Percentiles rank a stretch among this genome's conserved stretches.
Conservation (phyloP, 352 stramenopile species). For the Pythium sp. region DNA sequence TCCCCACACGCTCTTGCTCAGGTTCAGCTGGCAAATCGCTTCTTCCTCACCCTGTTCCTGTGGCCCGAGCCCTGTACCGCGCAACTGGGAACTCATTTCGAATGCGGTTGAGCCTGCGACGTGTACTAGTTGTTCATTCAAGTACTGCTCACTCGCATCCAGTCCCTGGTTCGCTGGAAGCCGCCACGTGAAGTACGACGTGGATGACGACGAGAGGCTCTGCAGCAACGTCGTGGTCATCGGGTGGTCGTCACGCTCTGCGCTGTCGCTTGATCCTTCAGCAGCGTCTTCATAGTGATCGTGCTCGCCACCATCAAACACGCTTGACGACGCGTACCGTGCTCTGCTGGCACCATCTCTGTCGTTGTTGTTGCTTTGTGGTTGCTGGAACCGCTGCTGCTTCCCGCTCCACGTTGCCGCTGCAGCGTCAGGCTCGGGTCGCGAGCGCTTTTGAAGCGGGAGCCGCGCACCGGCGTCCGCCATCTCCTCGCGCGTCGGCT, state of each 20-base stretch:
- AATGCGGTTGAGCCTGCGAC: constrained; percentile 20
- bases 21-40: constrained; percentile 13
- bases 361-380: neutral
- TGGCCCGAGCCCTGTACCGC: neutral
- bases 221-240: constrained; percentile 12
- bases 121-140: constrained; percentile 71
- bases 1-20: constrained; percentile 16
- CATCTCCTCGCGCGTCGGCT: constrained; percentile 5
- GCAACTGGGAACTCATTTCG: constrained; percentile 11
- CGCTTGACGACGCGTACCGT: neutral
- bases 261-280: neutral
- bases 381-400: constrained; percentile 5
- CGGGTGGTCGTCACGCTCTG: neutral
- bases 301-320: neutral
- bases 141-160: constrained; percentile 39
- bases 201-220: constrained; percentile 4
- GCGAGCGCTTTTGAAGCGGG: constrained; percentile 1
- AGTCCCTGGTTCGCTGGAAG: constrained; percentile 43
- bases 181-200: constrained; percentile 33
- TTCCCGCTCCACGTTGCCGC: neutral
- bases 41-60: constrained; percentile 3
- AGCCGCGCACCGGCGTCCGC: constrained; percentile 3
- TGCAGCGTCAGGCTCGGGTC: neutral
- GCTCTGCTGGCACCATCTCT: neutral
- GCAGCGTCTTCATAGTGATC: neutral